Conservation (phyloP, 352 stramenopile genomes). For the Phytophthora cajani region DNA sequence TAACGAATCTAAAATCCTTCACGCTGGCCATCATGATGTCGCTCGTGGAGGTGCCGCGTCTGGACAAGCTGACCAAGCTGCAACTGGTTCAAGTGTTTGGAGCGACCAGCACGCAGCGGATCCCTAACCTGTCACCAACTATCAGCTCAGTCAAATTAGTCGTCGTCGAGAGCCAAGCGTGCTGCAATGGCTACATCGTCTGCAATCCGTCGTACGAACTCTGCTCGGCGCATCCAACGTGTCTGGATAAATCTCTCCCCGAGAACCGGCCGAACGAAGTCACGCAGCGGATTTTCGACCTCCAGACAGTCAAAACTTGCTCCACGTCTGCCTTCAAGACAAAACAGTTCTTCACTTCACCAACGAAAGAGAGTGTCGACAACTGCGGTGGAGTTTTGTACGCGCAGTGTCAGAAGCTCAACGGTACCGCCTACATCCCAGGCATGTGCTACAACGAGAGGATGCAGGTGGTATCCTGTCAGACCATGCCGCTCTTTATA, state of each 20-base stretch:
- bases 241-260: neutral
- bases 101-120: neutral
- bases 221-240: neutral
- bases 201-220: slow-evolving; percentile 14
- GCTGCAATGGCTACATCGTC: slow-evolving; percentile 31
- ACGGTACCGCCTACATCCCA: neutral
- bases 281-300: slow-evolving; percentile 15
- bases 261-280: slow-evolving; percentile 12
- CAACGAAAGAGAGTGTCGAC: slow-evolving; percentile 13
- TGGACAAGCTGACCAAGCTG: slow-evolving; percentile 14
- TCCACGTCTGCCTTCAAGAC: neutral
- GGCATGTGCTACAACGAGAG: slow-evolving; percentile 25
- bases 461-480: slow-evolving; percentile 34
- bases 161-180: slow-evolving; percentile 9
- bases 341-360: neutral
- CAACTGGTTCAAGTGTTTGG: slow-evolving; percentile 4
- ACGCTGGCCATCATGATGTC: slow-evolving; percentile 14
- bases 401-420: slow-evolving; percentile 15
- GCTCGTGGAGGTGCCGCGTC: slow-evolving; percentile 15
- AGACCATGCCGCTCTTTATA: slow-evolving; percentile 9
- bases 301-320: slow-evolving; percentile 5
- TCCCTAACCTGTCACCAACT: slow-evolving; percentile 12
- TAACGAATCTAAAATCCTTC: slow-evolving; percentile 27
- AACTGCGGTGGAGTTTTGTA: slow-evolving; percentile 29
- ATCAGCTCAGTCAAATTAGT: neutral